Conservation (phyloP, 495 filamentous ascomycete species). For the Trichoderma erinaceum region DNA sequence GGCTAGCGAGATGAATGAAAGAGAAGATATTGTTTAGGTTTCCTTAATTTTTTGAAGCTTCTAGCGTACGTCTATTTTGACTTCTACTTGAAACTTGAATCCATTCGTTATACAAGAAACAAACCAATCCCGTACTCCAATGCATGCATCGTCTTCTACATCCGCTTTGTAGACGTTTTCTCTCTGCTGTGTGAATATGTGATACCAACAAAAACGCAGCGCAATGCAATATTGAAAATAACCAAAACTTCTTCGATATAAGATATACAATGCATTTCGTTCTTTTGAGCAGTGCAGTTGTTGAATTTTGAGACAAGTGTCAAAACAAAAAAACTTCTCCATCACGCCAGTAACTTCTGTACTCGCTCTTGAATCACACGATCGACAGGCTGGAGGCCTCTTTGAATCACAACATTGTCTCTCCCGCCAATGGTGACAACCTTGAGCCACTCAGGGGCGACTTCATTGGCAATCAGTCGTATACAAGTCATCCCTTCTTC, state of each 20-base stretch:
- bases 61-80: not conserved
- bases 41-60: not conserved
- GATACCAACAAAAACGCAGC: slow-evolving; percentile 1
- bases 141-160: slow-evolving; percentile 7
- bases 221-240: slow-evolving; percentile 9
- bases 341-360: slow-evolving; percentile 28
- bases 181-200: not conserved
- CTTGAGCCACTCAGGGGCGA: slow-evolving; percentile 57
- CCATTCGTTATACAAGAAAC: not conserved
- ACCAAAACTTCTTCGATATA: not conserved
- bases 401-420: slow-evolving; percentile 53
- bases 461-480: slow-evolving; percentile 50
- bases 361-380: slow-evolving; percentile 41
- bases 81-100: not conserved
- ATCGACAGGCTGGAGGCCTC: slow-evolving; percentile 35
- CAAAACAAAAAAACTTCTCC: slow-evolving; percentile 8
- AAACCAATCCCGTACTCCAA: not conserved
- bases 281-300: not conserved
- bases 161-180: not conserved
- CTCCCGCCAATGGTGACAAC: slow-evolving; percentile 49
- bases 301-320: not conserved
- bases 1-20: not conserved
- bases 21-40: not conserved
- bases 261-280: not conserved
- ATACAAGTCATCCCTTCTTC: slow-evolving; percentile 53